Conservation (phyloP, 2,329 filamentous ascomycete species). For the Harringtonia aguacate region DNA sequence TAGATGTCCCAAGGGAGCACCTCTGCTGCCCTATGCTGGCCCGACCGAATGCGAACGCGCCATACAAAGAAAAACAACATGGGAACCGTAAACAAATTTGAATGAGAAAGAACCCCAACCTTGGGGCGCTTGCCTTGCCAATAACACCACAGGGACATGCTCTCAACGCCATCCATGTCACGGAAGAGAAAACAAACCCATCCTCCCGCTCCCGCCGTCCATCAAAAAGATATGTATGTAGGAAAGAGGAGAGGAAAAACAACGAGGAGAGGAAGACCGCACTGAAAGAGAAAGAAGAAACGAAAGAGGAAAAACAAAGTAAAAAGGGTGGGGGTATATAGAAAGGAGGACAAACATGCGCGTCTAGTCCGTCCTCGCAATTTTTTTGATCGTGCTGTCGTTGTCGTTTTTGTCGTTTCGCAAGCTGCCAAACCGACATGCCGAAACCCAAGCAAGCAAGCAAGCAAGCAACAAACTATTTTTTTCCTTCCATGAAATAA, state of each 20-base stretch:
- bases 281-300: background rate
- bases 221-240: background rate
- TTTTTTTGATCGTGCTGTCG: background rate
- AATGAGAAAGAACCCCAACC: background rate
- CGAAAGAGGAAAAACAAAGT: background rate
- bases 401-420: background rate
- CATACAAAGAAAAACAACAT: background rate
- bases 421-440: too few species aligned
- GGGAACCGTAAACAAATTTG: too few species aligned
- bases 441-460: too few species aligned
- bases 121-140: background rate
- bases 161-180: constrained; percentile 7
- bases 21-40: too few species aligned
- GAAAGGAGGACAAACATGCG: background rate
- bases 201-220: background rate
- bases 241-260: background rate
- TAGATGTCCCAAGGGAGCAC: too few species aligned
- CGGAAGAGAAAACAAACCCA: background rate
- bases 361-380: background rate
- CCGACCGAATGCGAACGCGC: too few species aligned
- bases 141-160: constrained; percentile 1
- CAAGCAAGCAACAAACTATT: too few species aligned
- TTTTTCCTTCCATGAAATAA: too few species aligned
- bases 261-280: background rate
- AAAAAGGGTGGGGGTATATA: constrained; percentile 1